These are phyloP conservation scores for Nothopassalora personata DNA, from an alignment of 2,329 filamentous ascomycete genomes.

Conservation along the genomic window DNA sequence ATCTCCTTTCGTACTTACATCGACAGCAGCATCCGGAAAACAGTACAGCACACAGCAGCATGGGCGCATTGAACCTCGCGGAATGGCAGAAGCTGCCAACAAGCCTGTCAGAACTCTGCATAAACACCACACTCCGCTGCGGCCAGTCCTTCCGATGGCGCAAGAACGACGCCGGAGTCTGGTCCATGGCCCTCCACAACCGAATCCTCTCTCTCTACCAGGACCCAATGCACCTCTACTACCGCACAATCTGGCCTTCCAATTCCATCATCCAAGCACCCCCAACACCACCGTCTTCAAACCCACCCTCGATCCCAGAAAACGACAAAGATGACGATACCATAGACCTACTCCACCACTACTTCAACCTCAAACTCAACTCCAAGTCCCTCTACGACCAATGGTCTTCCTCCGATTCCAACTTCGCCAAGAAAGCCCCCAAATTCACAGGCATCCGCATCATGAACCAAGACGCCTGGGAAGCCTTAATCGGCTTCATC, in stretches of 20 bases:
- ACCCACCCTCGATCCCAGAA: slow-evolving; percentile 31
- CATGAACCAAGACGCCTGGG: slow-evolving; percentile 91
- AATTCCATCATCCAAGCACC: slow-evolving; percentile 31
- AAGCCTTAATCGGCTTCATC: slow-evolving; percentile 88
- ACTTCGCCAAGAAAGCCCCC: slow-evolving; percentile 82
- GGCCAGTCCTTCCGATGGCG: slow-evolving; percentile 97
- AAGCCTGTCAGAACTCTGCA: slow-evolving; percentile 77
- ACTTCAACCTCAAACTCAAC: slow-evolving; percentile 80
- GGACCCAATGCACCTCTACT: slow-evolving; percentile 72
- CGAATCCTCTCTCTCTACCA: slow-evolving; percentile 81
- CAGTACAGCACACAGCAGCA: slow-evolving; percentile 19
- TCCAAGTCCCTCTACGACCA: slow-evolving; percentile 71
- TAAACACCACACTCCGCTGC: slow-evolving; percentile 89
- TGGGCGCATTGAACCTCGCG: slow-evolving; percentile 48
- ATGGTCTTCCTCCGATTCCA: slow-evolving; percentile 79
- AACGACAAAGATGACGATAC: slow-evolving; percentile 59
- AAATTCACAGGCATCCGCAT: slow-evolving; percentile 89
- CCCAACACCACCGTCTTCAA: slow-evolving; percentile 37
- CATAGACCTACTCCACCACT: slow-evolving; percentile 68
- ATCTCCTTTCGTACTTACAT: neutral
- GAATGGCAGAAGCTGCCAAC: slow-evolving; percentile 87
- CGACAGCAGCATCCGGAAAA: neutral
- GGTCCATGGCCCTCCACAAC: slow-evolving; percentile 82
- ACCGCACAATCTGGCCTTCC: slow-evolving; percentile 60
- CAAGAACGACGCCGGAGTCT: slow-evolving; percentile 72